Base-by-base conservation (phyloP, 2,329 filamentous ascomycete genomes). In the Fusarium sp. region DNA sequence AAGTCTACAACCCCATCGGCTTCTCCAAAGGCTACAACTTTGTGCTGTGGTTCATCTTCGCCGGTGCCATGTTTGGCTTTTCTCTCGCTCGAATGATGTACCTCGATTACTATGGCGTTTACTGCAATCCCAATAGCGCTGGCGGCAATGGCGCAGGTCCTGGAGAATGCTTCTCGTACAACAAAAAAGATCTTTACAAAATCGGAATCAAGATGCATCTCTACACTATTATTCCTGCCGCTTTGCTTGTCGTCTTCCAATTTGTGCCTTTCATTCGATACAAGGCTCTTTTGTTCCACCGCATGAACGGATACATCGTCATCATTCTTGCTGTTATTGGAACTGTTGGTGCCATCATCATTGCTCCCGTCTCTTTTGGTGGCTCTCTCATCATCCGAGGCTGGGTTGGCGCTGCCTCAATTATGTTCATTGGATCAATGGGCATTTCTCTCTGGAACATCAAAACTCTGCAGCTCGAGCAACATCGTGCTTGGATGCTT, bases 401-500 rank as follows among this genome's bases (percentile, higher is more conserved):
- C 0, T 79, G 67, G 3, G 71, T 83, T 0, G 82, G 82, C 0
- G 48, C 82, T 0, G 63, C 85, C 2, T 79, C 76, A 1, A 78
- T 87, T 30, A 71, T 81, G 17, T 84, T 85, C 1, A 72, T 83
- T 0, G 70, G 74, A 3, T 78, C 81, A 7, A 70, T 87, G 14
- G 65, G 72, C 0, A 63, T 89, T 35, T 83, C 87, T 1, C 82
- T 82, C 30, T 78, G 83, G 72, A 89, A 88, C 61, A 83, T 90
- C 74, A 88, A 85, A 73, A 77, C 79, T 2, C 72, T 89, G 4
- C 87, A 89, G 70, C 87, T 91, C 45, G 86, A 89, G 39, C 83
- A 89, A 69, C 88, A 90, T 59, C 81, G 87, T 1, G 85, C 85
- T 6, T 90, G 87, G 87, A 90, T 90, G 87, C 72, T 90, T 19